Evolutionary conservation across 768 basidiomycete species (phyloP).

Genomic region (Hortiboletus campestris): DNA sequence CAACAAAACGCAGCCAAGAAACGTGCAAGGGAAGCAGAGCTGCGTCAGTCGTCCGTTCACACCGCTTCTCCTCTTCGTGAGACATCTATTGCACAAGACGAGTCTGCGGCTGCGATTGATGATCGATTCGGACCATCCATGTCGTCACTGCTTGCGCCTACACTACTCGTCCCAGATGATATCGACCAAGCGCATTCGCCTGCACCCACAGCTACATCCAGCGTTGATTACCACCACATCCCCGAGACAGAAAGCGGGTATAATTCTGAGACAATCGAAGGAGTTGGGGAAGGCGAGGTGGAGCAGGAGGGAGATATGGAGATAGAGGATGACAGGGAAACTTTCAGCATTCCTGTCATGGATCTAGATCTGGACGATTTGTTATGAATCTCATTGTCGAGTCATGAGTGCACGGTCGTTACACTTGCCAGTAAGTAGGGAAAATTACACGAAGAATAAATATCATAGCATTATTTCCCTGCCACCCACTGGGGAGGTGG

Average conservation of each 20-base stretch:
- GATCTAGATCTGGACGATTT: conserved; percentile 29
- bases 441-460: not conserved
- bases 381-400: conserved; percentile 14
- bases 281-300: conserved; percentile 25
- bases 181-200: conserved; percentile 45
- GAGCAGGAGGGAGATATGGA: conserved; percentile 28
- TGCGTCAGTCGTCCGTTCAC: conserved; percentile 22
- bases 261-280: conserved; percentile 46
- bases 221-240: conserved; percentile 38
- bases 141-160: conserved; percentile 27
- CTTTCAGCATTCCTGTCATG: conserved; percentile 23
- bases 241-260: conserved; percentile 55
- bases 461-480: conserved; percentile 13
- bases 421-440: not conserved
- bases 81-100: conserved; percentile 32
- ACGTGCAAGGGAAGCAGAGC: conserved; percentile 40
- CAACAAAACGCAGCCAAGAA: conserved; percentile 54
- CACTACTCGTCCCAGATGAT: conserved; percentile 26
- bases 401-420: not conserved
- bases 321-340: conserved; percentile 21
- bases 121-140: conserved; percentile 26
- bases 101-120: conserved; percentile 21
- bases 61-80: conserved; percentile 27
- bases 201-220: conserved; percentile 50
- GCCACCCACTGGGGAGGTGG: conserved; percentile 43